Conservation (phyloP, 495 filamentous ascomycete genomes). For the Podospora sp. region DNA sequence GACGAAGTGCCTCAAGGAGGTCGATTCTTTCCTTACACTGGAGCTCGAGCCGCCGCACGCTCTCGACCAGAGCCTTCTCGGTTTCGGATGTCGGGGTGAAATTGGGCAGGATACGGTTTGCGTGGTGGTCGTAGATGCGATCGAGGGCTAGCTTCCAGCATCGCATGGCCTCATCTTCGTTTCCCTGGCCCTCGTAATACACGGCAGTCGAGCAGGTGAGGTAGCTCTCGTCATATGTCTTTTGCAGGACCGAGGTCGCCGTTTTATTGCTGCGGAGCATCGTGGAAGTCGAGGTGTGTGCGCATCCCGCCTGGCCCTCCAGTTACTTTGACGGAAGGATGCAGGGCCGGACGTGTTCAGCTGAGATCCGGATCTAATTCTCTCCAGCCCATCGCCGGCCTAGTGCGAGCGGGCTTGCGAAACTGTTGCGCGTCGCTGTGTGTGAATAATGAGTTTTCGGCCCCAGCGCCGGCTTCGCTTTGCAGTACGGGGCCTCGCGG, state of each 20-base stretch:
- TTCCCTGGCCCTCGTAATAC: constrained; percentile 93
- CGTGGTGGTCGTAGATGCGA: constrained; percentile 86
- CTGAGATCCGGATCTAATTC: not conserved
- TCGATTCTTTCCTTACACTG: constrained; percentile 95
- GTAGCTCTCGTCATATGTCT: constrained; percentile 96
- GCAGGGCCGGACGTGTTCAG: not conserved
- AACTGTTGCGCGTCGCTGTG: not conserved
- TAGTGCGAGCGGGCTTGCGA: not conserved
- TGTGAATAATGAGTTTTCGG: not conserved
- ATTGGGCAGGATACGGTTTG: constrained; percentile 67
- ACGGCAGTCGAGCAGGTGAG: constrained; percentile 91
- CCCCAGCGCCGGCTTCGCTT: not conserved
- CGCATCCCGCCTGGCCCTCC: constrained; percentile 16
- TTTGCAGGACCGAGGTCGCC: constrained; percentile 77
- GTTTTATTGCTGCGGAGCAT: constrained; percentile 83
- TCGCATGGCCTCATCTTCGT: constrained; percentile 87
- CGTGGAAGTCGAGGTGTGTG: constrained; percentile 12
- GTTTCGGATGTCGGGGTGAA: constrained; percentile 80
- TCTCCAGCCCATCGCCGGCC: not conserved
- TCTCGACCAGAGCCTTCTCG: constrained; percentile 79
- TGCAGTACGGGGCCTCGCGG: not conserved
- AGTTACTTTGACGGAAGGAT: not conserved
- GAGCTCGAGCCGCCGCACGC: constrained; percentile 77
- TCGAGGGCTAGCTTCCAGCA: constrained; percentile 92
- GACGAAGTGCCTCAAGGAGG: constrained; percentile 76